Evolutionary conservation across 129 eudicot species (phyloP).

Genomic region (Mikania micrantha): DNA sequence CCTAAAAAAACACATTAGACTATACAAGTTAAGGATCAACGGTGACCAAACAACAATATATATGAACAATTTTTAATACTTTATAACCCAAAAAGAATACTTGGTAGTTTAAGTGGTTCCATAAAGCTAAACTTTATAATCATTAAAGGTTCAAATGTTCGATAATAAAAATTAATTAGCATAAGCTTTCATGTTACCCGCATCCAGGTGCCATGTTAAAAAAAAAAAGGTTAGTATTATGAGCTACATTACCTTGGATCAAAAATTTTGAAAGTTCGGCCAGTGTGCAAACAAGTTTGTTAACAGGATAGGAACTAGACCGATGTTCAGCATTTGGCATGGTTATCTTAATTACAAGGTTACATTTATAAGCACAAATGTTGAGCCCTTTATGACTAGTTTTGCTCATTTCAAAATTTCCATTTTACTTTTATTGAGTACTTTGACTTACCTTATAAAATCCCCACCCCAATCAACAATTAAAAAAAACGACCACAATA

Average conservation of each 20-base stretch:
- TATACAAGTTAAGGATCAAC: conserved; percentile 3
- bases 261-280: too few species aligned
- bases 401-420: neutral
- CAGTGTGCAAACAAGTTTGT: neutral
- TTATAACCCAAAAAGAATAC: neutral
- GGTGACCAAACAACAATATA: neutral
- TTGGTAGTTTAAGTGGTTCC: neutral
- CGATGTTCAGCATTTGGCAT: neutral
- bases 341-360: too few species aligned
- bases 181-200: neutral
- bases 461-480: neutral
- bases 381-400: neutral
- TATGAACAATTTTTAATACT: neutral
- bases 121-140: neutral
- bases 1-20: conserved; percentile 36
- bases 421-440: neutral
- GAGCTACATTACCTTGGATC: neutral
- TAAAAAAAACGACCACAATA: neutral
- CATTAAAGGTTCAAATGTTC: neutral
- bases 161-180: too few species aligned
- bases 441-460: neutral
- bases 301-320: neutral
- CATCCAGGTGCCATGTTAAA: neutral
- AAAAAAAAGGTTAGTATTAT: too few species aligned
- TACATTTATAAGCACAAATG: neutral